Percentiles rank a stretch among this genome's conserved stretches.
Conservation (phyloP, 495 filamentous ascomycete species). For the Acidomyces sp. region DNA sequence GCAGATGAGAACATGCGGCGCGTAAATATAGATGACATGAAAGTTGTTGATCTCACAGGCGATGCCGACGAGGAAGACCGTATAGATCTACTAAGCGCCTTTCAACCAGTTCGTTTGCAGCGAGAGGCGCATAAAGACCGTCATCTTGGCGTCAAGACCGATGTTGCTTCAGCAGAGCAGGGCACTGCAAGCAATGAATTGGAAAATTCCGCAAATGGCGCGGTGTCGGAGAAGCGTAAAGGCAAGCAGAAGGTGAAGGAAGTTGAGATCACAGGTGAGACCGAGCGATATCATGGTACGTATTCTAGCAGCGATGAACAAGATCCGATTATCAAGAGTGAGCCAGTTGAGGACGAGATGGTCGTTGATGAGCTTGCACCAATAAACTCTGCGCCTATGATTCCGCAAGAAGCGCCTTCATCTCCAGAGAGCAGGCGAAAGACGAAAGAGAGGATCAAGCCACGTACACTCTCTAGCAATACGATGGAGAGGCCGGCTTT, state of each 20-base stretch:
- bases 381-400: neutral
- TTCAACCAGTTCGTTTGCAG: conserved; percentile 38
- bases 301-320: conserved; percentile 33
- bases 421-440: conserved; percentile 24
- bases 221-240: conserved; percentile 14
- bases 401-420: conserved; percentile 8
- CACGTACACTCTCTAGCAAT: conserved; percentile 3
- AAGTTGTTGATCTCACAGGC: conserved; percentile 22
- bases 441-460: conserved; percentile 19
- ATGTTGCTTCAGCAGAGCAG: conserved; percentile 32
- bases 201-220: conserved; percentile 9
- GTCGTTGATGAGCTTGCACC: conserved; percentile 6
- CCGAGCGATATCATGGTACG: conserved; percentile 24
- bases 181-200: conserved; percentile 4
- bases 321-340: conserved; percentile 23
- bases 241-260: conserved; percentile 20
- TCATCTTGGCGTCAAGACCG: conserved; percentile 38
- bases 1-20: neutral
- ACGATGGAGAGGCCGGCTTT: conserved; percentile 20
- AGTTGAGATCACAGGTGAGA: conserved; percentile 24
- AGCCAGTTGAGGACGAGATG: conserved; percentile 23
- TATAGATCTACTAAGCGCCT: neutral
- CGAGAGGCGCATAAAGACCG: conserved; percentile 42
- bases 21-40: conserved; percentile 25
- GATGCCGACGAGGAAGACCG: conserved; percentile 24